phyloP scores from a whole-genome alignment of 2,329 filamentous ascomycete species.

The Knoxdaviesia proteae region DNA sequence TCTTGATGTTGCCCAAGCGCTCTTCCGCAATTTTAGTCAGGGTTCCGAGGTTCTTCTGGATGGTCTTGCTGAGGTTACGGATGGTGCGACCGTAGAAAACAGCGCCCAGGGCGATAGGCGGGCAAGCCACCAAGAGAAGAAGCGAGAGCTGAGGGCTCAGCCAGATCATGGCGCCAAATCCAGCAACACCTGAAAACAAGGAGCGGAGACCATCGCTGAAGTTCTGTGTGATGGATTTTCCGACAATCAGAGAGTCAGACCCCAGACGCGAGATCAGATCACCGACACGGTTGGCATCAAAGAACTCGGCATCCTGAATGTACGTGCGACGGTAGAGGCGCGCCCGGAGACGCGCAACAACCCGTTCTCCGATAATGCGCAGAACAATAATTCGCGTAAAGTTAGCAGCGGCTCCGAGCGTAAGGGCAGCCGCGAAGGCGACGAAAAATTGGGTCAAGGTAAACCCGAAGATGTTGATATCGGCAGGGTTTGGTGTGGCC shows the following conservation, averaged over 20 bases:
- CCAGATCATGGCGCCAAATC: conserved; percentile 87
- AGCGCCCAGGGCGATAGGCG: conserved; percentile 73
- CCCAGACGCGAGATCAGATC: conserved; percentile 90
- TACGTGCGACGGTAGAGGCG: conserved; percentile 83
- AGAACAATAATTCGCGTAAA: conserved; percentile 87
- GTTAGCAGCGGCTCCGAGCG: conserved; percentile 71
- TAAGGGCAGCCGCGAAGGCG: conserved; percentile 55
- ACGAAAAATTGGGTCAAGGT: conserved; percentile 76
- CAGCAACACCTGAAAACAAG: conserved; percentile 73
- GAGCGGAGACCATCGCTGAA: conserved; percentile 87
- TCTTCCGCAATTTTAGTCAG: conserved; percentile 96
- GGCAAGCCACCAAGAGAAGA: conserved; percentile 69
- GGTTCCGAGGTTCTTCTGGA: conserved; percentile 82
- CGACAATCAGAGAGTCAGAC: conserved; percentile 92
- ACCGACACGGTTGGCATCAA: conserved; percentile 90
- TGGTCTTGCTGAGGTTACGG: conserved; percentile 72
- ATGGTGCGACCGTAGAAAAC: conserved; percentile 84
- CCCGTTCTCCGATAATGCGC: conserved; percentile 82
- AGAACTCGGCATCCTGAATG: conserved; percentile 96
- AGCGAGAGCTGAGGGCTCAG: conserved; percentile 80
- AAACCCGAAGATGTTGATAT: conserved; percentile 62
- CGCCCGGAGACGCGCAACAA: conserved; percentile 74
- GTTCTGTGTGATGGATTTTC: conserved; percentile 96
- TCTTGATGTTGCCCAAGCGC: conserved; percentile 88
- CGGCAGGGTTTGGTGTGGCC: conserved; percentile 38